Conservation (phyloP, 176 grass and related monocot species). For the Oryza rufipogon region DNA sequence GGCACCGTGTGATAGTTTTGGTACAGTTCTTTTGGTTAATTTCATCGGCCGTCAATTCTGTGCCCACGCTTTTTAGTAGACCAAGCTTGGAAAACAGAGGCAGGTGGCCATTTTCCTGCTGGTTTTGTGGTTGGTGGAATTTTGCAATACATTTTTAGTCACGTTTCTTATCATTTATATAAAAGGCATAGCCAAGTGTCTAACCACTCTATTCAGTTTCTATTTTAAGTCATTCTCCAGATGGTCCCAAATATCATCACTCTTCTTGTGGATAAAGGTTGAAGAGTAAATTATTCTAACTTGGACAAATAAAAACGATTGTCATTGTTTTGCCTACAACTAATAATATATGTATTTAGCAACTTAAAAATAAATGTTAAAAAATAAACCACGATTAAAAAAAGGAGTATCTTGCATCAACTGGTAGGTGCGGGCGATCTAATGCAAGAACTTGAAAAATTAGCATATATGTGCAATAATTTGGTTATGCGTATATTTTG, state of each 20-base stretch:
- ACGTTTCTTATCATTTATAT: background rate
- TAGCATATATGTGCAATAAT: too few relatives aligned
- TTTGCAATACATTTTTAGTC: background rate
- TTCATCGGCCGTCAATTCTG: background rate
- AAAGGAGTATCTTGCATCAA: too few relatives aligned
- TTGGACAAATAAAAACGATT: background rate
- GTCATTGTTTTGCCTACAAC: too few relatives aligned
- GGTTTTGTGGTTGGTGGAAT: background rate
- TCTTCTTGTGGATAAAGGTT: background rate
- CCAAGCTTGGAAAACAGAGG: background rate
- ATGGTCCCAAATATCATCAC: background rate
- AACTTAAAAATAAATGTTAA: background rate
- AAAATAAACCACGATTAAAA: background rate
- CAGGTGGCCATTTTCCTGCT: background rate
- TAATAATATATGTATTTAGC: too few relatives aligned
- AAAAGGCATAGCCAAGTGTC: background rate
- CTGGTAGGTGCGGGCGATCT: too few relatives aligned
- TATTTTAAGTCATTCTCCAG: background rate
- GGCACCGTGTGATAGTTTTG: background rate
- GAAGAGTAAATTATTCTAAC: background rate
- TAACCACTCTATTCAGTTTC: background rate
- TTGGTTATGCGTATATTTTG: too few relatives aligned
- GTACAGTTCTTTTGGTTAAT: background rate
- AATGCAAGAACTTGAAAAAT: too few relatives aligned
- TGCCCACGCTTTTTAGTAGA: background rate